A percentile compares a stretch with the other conserved stretches of the same genome.
Conservation (phyloP, 225 moss, liverwort and hornwort species). For the Marchantia paleacea region DNA sequence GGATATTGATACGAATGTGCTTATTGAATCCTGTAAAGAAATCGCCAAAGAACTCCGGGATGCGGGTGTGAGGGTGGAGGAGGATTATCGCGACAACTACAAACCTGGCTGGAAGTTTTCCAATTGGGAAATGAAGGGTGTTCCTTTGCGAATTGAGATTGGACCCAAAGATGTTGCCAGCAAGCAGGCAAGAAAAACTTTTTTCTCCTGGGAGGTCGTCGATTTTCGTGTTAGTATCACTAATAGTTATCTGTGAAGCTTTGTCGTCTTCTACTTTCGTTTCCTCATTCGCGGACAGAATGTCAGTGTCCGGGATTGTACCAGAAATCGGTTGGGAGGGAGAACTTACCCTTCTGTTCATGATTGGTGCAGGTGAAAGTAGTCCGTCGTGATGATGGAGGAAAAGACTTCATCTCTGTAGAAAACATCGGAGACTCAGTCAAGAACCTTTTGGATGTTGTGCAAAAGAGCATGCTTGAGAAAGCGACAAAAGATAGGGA, state of each 20-base stretch:
- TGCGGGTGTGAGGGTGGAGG: conserved; percentile 75
- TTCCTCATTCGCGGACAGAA: too few relatives aligned
- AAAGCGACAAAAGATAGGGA: conserved; percentile 58
- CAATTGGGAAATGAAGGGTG: conserved; percentile 93
- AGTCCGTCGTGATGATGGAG: conserved; percentile 42
- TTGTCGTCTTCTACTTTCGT: too few relatives aligned
- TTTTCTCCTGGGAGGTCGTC: not conserved
- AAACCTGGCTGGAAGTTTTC: conserved; percentile 77
- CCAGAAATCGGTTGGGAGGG: too few relatives aligned
- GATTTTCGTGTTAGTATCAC: too few relatives aligned
- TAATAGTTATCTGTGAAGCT: too few relatives aligned
- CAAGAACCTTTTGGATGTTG: conserved; percentile 34
- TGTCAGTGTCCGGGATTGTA: too few relatives aligned
- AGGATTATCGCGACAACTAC: conserved; percentile 73
- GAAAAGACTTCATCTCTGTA: conserved; percentile 26
- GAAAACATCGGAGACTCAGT: conserved; percentile 49
- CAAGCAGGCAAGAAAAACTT: conserved; percentile 52
- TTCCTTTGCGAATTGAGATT: conserved; percentile 76
- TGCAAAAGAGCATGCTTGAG: conserved; percentile 60
- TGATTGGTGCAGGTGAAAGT: conserved; percentile 37
- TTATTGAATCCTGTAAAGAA: conserved; percentile 59
- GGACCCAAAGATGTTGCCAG: conserved; percentile 78
- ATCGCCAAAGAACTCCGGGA: conserved; percentile 54
- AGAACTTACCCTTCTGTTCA: not conserved
- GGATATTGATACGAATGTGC: conserved; percentile 45